phyloP scores from a whole-genome alignment of 2,329 filamentous ascomycete species.

The Ramichloridium luteum region DNA sequence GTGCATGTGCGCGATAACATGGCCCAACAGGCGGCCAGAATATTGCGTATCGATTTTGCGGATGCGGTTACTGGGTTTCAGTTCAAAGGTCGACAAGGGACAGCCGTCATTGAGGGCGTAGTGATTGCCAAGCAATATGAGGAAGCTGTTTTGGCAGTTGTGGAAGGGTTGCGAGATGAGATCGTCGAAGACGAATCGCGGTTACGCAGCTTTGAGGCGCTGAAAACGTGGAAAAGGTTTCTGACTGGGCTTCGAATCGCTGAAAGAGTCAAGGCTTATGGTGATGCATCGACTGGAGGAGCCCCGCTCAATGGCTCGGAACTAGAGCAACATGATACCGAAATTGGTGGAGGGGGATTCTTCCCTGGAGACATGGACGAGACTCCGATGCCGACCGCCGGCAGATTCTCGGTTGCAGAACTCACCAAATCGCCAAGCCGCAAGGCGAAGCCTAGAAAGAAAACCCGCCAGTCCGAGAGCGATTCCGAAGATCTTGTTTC shows the following conservation, averaged over 20 bases:
- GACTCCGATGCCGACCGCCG: constrained; percentile 13
- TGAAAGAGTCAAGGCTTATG: constrained; percentile 55
- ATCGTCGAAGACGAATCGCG: constrained; percentile 51
- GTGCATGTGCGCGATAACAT: constrained; percentile 44
- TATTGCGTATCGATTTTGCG: constrained; percentile 72
- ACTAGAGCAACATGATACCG: constrained; percentile 1
- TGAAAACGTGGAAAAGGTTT: constrained; percentile 48
- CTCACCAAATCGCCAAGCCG: constrained; percentile 5
- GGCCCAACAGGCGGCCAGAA: constrained; percentile 57
- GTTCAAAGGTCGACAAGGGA: constrained; percentile 76
- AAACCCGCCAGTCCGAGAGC: too few species aligned
- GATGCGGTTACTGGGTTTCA: constrained; percentile 83
- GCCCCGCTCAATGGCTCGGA: constrained; percentile 3
- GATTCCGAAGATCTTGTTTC: too few species aligned
- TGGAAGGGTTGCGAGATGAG: constrained; percentile 55
- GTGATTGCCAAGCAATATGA: constrained; percentile 61
- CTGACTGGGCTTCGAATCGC: constrained; percentile 54
- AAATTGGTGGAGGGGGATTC: constrained; percentile 11
- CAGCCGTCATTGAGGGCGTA: constrained; percentile 65
- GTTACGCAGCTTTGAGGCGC: constrained; percentile 35
- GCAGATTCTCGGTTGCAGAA: constrained; percentile 13
- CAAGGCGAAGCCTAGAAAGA: constrained; percentile 4
- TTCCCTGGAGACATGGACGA: constrained; percentile 7
- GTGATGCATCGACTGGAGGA: constrained; percentile 8
- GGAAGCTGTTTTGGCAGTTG: constrained; percentile 59